Percentiles rank a stretch among this genome's conserved stretches.
Conservation (phyloP, 1,284 basidiomycete species). For the Moniliophthora roreri region DNA sequence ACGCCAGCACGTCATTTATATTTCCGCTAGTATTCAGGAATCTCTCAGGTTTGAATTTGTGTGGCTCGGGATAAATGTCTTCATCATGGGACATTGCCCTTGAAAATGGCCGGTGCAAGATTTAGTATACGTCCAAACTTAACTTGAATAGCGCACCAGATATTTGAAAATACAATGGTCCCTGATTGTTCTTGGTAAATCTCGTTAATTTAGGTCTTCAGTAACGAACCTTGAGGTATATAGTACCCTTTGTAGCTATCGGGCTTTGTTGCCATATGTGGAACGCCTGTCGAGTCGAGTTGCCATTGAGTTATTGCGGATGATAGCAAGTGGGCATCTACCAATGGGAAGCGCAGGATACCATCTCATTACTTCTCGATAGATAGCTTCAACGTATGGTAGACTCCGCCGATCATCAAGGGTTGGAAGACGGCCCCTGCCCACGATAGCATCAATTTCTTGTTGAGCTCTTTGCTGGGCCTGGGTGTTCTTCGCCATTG, state of each 20-base stretch:
- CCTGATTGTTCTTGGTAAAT: too few relatives aligned
- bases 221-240: too few relatives aligned
- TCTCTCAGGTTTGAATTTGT: constrained; percentile 37
- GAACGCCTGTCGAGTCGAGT: too few relatives aligned
- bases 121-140: too few relatives aligned
- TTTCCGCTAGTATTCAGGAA: constrained; percentile 24
- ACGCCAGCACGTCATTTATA: constrained; percentile 27
- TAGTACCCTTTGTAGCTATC: too few relatives aligned
- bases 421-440: neutral
- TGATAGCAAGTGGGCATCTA: constrained; percentile 5
- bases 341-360: constrained; percentile 30
- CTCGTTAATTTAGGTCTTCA: too few relatives aligned
- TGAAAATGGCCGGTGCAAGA: neutral
- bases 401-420: neutral
- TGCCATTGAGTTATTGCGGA: neutral
- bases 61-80: constrained; percentile 34
- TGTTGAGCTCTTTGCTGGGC: neutral
- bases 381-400: neutral
- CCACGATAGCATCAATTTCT: neutral
- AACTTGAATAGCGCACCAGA: too few relatives aligned
- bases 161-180: too few relatives aligned
- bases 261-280: too few relatives aligned
- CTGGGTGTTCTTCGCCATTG: neutral
- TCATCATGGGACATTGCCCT: constrained; percentile 40
- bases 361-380: neutral